Conservation (phyloP, 2,329 filamentous ascomycete genomes). For the Xylariaceae sp. region DNA sequence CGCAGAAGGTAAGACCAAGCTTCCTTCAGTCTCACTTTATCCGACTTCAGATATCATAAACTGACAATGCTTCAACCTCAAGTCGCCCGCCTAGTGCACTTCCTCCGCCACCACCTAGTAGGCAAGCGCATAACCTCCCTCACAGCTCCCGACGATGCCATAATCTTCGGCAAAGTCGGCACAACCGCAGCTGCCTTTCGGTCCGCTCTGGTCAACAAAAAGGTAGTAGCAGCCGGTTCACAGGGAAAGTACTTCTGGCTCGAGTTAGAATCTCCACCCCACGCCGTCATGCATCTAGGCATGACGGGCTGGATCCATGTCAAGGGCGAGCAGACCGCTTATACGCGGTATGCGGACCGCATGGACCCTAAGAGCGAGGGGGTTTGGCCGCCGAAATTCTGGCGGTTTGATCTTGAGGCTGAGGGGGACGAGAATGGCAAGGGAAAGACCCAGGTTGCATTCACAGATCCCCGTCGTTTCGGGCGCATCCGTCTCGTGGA, state of each 20-base stretch:
- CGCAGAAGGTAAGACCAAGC: conserved; percentile 23
- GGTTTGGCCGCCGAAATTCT: conserved; percentile 85
- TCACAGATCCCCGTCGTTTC: conserved; percentile 78
- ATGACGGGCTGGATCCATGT: conserved; percentile 88
- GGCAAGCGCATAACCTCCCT: conserved; percentile 73
- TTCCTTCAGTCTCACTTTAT: neutral
- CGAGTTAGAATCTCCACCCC: conserved; percentile 71
- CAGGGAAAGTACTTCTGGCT: conserved; percentile 98
- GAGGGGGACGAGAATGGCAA: conserved; percentile 49
- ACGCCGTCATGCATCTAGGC: conserved; percentile 85
- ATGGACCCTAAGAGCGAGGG: conserved; percentile 56
- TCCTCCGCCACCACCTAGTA: conserved; percentile 76
- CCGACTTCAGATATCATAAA: conserved; percentile 4
- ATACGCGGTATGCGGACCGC: conserved; percentile 78
- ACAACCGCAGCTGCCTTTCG: conserved; percentile 73
- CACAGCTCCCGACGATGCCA: conserved; percentile 71
- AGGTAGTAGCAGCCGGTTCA: conserved; percentile 64
- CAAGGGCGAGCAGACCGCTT: conserved; percentile 69
- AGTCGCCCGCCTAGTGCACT: conserved; percentile 84
- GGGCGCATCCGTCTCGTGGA: conserved; percentile 78
- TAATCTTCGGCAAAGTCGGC: conserved; percentile 87
- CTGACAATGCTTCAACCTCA: conserved; percentile 5
- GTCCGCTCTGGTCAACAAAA: conserved; percentile 69
- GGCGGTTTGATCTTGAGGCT: conserved; percentile 78
- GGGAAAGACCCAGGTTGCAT: conserved; percentile 52